Base-by-base conservation (phyloP, 139 green algal species). In the Desmodesmus armatus region DNA sequence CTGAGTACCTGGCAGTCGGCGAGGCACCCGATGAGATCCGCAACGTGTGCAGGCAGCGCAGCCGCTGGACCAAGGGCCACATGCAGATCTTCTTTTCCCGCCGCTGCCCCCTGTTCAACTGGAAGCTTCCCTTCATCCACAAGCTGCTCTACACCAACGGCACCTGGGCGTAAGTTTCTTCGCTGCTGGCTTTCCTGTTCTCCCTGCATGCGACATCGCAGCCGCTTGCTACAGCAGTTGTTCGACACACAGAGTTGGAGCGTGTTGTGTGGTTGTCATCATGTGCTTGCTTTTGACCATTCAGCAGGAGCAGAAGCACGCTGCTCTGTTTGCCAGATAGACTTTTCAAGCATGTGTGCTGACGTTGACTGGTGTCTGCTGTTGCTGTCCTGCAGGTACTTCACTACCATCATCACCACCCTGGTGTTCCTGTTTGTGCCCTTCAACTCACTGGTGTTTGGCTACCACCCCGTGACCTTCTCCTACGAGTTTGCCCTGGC, bases 1-100 rank as follows among this genome's bases (percentile, higher is more conserved):
- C 88, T 49, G 93, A 96, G 91, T 96, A 96, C 83, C 88, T 96
- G 81, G 93, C 93, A 31, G 89, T 95, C 33, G 93, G 93, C 37
- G 93, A 96, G 90, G 93, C 93, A 19, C 93, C 93, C 35, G 92
- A 95, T 40, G 90, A 95, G 75, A 90, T 95, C 39, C 87, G 93
- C 53, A 95, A 96, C 74, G 93, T 91, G 86, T 95, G 93, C 90
- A 88, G 94, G 82, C 93, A 96, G 87, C 87, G 93, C 49, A 84
- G 78, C 62, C 76, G 93, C 70, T 80, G 73, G 93, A 89, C 87
- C 86, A 96, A 96, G 82, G 93, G 93, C 4, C 91, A 94, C 85
- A 92, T 94, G 80, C 91, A 91, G 83, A 82, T 91, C 40, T 92
- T 94, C 78, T 92, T 91, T 71, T 82, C 51, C 35, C 17, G 40